Evolutionary conservation across 129 eudicot genomes (phyloP), one percentile per base, ranked within the genome.

Genomic region (Calendula officinalis): DNA sequence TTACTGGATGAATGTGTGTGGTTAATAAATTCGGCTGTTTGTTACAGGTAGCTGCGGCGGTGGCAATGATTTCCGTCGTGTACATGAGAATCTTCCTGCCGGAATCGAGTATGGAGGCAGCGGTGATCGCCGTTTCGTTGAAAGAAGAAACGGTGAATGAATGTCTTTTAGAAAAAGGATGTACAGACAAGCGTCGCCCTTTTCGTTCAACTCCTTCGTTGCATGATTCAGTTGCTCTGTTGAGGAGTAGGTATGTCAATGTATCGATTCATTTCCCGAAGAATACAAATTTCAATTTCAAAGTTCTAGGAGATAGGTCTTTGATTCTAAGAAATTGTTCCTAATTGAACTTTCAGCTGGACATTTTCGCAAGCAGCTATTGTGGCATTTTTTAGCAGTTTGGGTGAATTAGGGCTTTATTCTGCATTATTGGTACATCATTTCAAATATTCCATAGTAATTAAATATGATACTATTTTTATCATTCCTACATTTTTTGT

Each of bases 61-160:
- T 82, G 61, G 81, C 84, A 6, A 79, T 75, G 60, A 47, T 81
- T 34, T 73, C 97, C 11, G 73, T 82, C 47, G 70, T 90, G 9
- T 90, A 90, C 78, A 90, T 86, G 97, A 86, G 89, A 68, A 60
- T 84, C 4, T 90, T 90, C 49, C 86, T 90, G 36, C 79, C 84
- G 2, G 97, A 90, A 63, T 86, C 97, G 13, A 50, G 58, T 3
- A 56, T 54, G 70, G 62, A 56, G 33, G 74, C 78, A 3, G 62
- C 62, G 45, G 55, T 56, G 16, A 68, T 77, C 8, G 54, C 62
- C 40, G 58, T 61, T 55, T 46, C 74, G 38, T 59, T 66, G 14
- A 60, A 57, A 15, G 79, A 75, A 51, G 79, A 52, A 42, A 52
- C 79, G 13, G 68, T 78, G 54, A 70, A 59, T 44, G 83, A 70